Base-by-base conservation (phyloP, 108 stramenopile genomes). In the Cylindrotheca fusiformis region DNA sequence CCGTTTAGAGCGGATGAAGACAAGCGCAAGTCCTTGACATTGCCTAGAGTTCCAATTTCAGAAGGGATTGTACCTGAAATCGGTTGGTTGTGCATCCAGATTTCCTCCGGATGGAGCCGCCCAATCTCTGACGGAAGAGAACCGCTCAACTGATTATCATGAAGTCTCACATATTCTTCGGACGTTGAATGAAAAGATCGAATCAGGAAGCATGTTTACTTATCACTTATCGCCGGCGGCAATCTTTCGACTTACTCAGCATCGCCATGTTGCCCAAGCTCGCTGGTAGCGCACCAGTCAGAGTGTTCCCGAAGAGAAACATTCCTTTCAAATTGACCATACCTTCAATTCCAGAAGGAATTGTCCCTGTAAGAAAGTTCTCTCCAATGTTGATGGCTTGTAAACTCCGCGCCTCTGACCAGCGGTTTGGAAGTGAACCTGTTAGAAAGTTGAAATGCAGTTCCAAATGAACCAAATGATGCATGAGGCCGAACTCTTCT, bases 51-150 rank as follows among this genome's bases (percentile, higher is more conserved):
- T 17, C 71, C 71, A 31, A 81, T 20, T 46, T 68, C 74, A 3
- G 61, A 48, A 3, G 74, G 74, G 30, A 75, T 32, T 8, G 66
- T 45, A 6, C 74, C 74, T 6, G 30, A 27, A 21, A 75, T 21
- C 1, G 45, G 47, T 27, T 62, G 58, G n/a, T 53, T 19, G 33
- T 67, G 61, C 10, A 68, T 22, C 67, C 60, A 60, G 2, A 81
- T 24, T 30, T 76, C 75, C 17, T 55, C 53, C 17, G 65, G 36
- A n/a, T 28, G 6, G 32, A 81, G 52, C 10, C 64, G 19, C 28
- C 79, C 84, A 44, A 91, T 62, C 32, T 82, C 75, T 14, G 77
- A 19, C n/a, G 89, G 89, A 21, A 91, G 67, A n/a, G 77, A n/a
- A 10, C 36, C 36, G 14, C 10, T 41, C 14, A 41, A 14, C 10